Base-by-base conservation (phyloP, 495 filamentous ascomycete species). In the Aspergillus heteromorphus region DNA sequence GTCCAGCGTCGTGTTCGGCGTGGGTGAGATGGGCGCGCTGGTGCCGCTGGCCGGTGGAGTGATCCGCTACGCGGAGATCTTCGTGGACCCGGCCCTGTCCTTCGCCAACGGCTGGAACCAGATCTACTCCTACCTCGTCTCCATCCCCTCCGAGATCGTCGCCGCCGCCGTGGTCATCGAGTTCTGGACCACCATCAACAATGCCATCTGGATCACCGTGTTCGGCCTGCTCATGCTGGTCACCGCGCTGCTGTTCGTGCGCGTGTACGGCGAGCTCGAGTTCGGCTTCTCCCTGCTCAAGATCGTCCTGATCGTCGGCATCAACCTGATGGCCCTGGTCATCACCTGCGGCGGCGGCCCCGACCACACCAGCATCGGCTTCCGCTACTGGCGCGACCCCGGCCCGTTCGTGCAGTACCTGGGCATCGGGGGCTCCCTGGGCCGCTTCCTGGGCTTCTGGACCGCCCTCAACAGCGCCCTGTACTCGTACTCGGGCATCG, bases 21-120 rank as follows among this genome's bases (percentile, higher is more conserved):
- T 72, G 18, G 84, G 83, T 30, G 86, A 89, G 64, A 84, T 89
- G 79, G 79, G 83, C 6, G 83, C 86, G 13, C 87, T 80, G 58
- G 77, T 88, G n/a, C 87, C 87, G 10, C 76, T 86, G 14, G 77
- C 85, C 6, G 87, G 87, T 47, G 79, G 83, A 6, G 86, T 89
- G 59, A 82, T 84, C 16, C 73, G 83, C 47, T 88, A 84, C 64
- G 83, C 83, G 23, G 77, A 82, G 23, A 75, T 84, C 36, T 88
- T 87, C 40, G 77, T 85, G 43, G 85, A 89, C 57, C 76, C 79
- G 31, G 82, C 83, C 50, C 67, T 90, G 48, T 85, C 85, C 30
- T 89, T 89, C 59, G 82, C 86, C 16, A 81, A 88, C 57, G 86
- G 85, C 14, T 90, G 86, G 43, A 47, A 47, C 43, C 43, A 47